These are phyloP conservation scores for Immersiella caudata DNA, from an alignment of 495 filamentous ascomycete species.

Conservation along the genomic window DNA sequence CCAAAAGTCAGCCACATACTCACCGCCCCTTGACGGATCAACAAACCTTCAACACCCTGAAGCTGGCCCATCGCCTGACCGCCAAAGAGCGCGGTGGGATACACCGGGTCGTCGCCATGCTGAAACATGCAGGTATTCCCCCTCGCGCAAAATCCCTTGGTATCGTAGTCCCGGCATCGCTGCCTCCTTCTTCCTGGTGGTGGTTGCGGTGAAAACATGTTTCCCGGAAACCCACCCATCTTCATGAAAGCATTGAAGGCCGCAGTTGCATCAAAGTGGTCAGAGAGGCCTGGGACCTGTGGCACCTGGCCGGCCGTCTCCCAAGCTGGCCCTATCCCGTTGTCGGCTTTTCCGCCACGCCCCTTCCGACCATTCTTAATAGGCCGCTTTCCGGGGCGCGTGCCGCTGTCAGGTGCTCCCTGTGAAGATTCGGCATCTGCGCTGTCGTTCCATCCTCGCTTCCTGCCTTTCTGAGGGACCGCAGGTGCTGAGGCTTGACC, in stretches of 20 bases:
- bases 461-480: slow-evolving; percentile 27
- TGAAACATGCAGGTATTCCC: slow-evolving; percentile 76
- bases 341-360: slow-evolving; percentile 52
- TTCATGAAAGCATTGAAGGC: slow-evolving; percentile 72
- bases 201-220: slow-evolving; percentile 54
- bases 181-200: slow-evolving; percentile 45
- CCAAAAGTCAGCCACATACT: slow-evolving; percentile 18
- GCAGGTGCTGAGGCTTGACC: slow-evolving; percentile 1
- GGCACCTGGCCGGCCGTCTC: neutral
- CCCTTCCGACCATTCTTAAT: slow-evolving; percentile 76
- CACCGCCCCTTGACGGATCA: slow-evolving; percentile 9
- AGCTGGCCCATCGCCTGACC: slow-evolving; percentile 16
- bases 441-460: slow-evolving; percentile 36
- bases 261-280: slow-evolving; percentile 32
- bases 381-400: slow-evolving; percentile 48
- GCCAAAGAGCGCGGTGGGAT: slow-evolving; percentile 12
- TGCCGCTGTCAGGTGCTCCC: slow-evolving; percentile 27
- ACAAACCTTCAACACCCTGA: slow-evolving; percentile 47
- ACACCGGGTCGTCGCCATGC: slow-evolving; percentile 58
- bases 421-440: slow-evolving; percentile 34
- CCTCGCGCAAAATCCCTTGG: slow-evolving; percentile 80
- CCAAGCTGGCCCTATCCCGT: slow-evolving; percentile 24
- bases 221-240: slow-evolving; percentile 50
- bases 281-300: neutral
- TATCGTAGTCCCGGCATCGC: slow-evolving; percentile 85